These are phyloP conservation scores for Orbilia brochopaga DNA, from an alignment of 2,329 filamentous ascomycete genomes.

Conservation along the genomic window DNA sequence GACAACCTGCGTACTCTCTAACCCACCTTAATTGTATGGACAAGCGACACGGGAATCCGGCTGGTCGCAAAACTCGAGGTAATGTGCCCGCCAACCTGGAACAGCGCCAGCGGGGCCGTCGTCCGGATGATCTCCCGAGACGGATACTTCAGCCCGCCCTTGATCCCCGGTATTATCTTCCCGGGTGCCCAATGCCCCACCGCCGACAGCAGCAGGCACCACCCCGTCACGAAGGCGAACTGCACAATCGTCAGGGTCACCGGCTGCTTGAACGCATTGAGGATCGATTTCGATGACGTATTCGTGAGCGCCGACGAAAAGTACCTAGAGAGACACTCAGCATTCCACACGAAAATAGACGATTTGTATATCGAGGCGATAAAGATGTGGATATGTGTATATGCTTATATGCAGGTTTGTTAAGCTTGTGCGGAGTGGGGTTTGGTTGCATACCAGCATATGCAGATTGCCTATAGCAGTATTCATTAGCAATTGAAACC, in stretches of 20 bases:
- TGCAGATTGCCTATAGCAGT: conserved; percentile 40
- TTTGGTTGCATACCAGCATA: conserved; percentile 49
- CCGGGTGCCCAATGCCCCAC: conserved; percentile 73
- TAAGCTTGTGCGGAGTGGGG: too few relatives aligned
- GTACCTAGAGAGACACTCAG: conserved; percentile 68
- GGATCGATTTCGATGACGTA: conserved; percentile 95
- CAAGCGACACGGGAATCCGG: conserved; percentile 92
- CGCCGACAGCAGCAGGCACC: conserved; percentile 81
- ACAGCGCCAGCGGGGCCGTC: conserved; percentile 87
- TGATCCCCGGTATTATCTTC: conserved; percentile 75
- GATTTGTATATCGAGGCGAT: too few relatives aligned
- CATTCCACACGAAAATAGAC: conserved; percentile 51
- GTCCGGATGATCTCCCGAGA: conserved; percentile 80
- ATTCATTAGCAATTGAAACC: background rate
- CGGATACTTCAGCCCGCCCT: conserved; percentile 81
- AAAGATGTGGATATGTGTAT: too few relatives aligned
- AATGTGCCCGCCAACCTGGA: conserved; percentile 92
- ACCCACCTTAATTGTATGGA: conserved; percentile 86
- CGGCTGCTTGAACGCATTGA: conserved; percentile 97
- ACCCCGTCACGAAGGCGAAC: conserved; percentile 88
- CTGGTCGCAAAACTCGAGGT: conserved; percentile 91
- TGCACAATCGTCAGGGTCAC: conserved; percentile 93
- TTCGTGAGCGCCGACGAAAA: conserved; percentile 93
- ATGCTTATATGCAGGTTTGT: too few relatives aligned
- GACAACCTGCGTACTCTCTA: too few relatives aligned